These are phyloP conservation scores for Tympanopsis confertula DNA, from an alignment of 2,329 filamentous ascomycete genomes.

Conservation along the genomic window DNA sequence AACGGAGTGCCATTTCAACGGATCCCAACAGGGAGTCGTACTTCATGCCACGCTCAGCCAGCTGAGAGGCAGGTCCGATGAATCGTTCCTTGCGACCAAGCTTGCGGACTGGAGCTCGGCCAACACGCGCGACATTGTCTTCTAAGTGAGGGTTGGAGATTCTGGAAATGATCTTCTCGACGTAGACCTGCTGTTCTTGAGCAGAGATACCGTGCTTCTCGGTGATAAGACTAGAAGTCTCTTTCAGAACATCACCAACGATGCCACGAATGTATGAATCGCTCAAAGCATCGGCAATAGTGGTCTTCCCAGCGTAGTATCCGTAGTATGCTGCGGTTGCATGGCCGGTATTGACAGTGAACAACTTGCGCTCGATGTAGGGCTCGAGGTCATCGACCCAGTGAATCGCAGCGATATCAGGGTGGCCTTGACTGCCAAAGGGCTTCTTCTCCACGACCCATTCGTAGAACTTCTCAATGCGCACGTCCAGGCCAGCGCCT, in stretches of 20 bases:
- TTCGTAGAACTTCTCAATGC: constrained; percentile 97
- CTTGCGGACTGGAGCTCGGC: constrained; percentile 87
- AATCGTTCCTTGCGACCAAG: constrained; percentile 91
- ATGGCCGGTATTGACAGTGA: constrained; percentile 97
- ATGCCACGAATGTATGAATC: constrained; percentile 70
- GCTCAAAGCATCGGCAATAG: constrained; percentile 77
- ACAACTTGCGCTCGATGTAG: constrained; percentile 98
- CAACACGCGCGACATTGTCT: constrained; percentile 88
- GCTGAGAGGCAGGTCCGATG: constrained; percentile 78
- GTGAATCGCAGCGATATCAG: constrained; percentile 75
- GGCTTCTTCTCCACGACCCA: constrained; percentile 90
- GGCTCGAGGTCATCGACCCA: constrained; percentile 86
- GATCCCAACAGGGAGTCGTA: constrained; percentile 67
- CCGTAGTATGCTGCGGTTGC: constrained; percentile 94
- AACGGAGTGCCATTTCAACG: constrained; percentile 84
- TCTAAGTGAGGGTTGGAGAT: constrained; percentile 90
- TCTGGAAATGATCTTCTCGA: constrained; percentile 80
- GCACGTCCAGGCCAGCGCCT: constrained; percentile 74
- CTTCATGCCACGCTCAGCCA: constrained; percentile 69
- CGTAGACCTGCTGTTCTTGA: constrained; percentile 72
- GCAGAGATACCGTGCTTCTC: constrained; percentile 71
- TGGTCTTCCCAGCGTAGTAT: constrained; percentile 73
- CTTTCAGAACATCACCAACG: constrained; percentile 68
- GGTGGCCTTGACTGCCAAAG: constrained; percentile 60
- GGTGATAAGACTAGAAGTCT: constrained; percentile 79